Conservation (phyloP, 306 rosid genomes). For the Prunus armeniaca region DNA sequence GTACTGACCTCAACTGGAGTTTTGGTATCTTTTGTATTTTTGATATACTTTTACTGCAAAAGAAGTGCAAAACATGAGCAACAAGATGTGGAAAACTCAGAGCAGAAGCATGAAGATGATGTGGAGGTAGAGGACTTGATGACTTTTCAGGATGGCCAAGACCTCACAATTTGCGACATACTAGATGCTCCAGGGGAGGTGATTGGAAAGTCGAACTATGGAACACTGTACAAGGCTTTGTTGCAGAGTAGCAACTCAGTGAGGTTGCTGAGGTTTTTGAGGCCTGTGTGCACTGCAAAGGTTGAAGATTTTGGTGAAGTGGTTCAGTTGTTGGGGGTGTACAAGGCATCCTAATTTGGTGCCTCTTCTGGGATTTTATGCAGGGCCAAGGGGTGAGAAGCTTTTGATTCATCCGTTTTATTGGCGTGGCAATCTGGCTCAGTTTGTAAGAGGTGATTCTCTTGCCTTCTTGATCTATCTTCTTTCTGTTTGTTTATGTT, state of each 20-base stretch:
- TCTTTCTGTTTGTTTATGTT: constrained; percentile 13
- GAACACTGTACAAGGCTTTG: constrained; percentile 83
- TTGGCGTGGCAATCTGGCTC: constrained; percentile 63
- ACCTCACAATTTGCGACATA: constrained; percentile 68
- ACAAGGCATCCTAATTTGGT: constrained; percentile 76
- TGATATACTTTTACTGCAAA: constrained; percentile 41
- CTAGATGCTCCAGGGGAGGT: constrained; percentile 98
- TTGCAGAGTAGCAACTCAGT: constrained; percentile 61
- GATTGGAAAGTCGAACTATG: constrained; percentile 85
- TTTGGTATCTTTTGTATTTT: constrained; percentile 38
- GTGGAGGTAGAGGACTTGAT: constrained; percentile 53
- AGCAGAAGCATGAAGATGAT: constrained; percentile 35
- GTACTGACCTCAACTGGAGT: constrained; percentile 33
- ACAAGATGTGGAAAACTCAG: constrained; percentile 58
- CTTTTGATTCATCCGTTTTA: constrained; percentile 89
- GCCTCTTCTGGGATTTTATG: constrained; percentile 85
- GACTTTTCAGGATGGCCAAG: constrained; percentile 67
- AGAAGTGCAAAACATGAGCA: constrained; percentile 29
- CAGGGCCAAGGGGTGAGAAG: constrained; percentile 95
- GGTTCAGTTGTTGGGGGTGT: constrained; percentile 68
- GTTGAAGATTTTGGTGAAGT: constrained; percentile 57
- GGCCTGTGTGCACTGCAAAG: constrained; percentile 67
- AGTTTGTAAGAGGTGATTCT: constrained; percentile 68
- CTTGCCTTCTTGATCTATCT: background rate
- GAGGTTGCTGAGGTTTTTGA: constrained; percentile 78